These are phyloP conservation scores for Plasmodium ovale DNA, from an alignment of 169 alveolate genomes.

Conservation along the genomic window DNA sequence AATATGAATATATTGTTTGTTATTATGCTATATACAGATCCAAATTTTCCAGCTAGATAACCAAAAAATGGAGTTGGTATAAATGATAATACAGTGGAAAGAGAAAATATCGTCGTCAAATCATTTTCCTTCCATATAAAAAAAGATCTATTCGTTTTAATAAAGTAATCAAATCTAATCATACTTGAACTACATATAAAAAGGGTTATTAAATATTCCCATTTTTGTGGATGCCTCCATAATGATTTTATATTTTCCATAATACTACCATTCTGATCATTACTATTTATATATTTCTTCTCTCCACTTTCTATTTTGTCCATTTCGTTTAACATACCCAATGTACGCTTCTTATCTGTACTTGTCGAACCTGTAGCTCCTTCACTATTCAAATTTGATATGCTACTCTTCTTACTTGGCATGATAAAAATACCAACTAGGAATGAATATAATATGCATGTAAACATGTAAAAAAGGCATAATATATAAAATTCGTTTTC, in stretches of 20 bases:
- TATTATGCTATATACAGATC: constrained; percentile 51
- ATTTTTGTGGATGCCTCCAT: constrained; percentile 71
- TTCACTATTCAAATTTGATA: constrained; percentile 1
- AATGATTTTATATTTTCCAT: constrained; percentile 1
- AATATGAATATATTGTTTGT: constrained; percentile 33
- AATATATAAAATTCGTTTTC: constrained; percentile 48
- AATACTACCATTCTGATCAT: not conserved
- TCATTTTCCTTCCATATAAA: constrained; percentile 29
- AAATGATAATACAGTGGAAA: constrained; percentile 57
- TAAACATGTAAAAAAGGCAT: constrained; percentile 26
- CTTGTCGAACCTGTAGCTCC: constrained; percentile 42
- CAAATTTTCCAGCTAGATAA: constrained; percentile 51
- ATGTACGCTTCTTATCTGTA: constrained; percentile 14
- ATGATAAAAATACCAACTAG: constrained; percentile 60
- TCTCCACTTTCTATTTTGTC: constrained; percentile 17
- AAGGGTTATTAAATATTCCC: constrained; percentile 58
- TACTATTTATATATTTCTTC: not conserved
- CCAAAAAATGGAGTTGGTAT: constrained; percentile 74
- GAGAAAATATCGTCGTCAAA: constrained; percentile 45
- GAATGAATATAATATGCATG: constrained; percentile 28
- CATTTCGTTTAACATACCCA: constrained; percentile 17
- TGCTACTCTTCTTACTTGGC: constrained; percentile 13
- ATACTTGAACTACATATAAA: constrained; percentile 73
- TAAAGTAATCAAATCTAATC: constrained; percentile 71
- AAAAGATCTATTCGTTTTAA: constrained; percentile 54